These are phyloP conservation scores for Metarhizium album DNA, from an alignment of 2,329 filamentous ascomycete species.

Conservation along the genomic window DNA sequence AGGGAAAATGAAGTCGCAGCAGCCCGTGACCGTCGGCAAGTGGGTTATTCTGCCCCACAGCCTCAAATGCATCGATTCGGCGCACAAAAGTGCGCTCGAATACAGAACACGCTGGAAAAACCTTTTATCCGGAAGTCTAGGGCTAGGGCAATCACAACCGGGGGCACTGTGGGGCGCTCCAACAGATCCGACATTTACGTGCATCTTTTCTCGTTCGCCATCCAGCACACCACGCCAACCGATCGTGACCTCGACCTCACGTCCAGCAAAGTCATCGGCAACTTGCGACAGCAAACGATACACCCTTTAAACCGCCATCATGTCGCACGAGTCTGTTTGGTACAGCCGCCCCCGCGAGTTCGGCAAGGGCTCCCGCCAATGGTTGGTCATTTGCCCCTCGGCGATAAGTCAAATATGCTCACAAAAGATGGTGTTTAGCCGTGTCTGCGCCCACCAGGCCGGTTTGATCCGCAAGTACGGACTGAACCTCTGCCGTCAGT, in stretches of 20 bases:
- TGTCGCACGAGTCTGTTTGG: conserved; percentile 90
- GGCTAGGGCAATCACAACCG: neutral
- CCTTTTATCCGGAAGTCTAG: neutral
- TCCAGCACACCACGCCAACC: neutral
- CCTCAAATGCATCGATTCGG: too few species aligned
- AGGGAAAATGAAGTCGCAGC: too few species aligned
- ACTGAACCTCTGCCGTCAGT: conserved; percentile 76
- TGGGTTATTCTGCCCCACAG: too few species aligned
- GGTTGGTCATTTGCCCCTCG: conserved; percentile 49
- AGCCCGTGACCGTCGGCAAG: too few species aligned
- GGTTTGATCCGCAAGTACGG: conserved; percentile 99
- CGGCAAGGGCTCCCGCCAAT: conserved; percentile 90
- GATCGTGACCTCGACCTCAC: neutral
- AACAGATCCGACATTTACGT: neutral
- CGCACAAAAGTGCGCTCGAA: too few species aligned
- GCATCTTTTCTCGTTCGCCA: neutral
- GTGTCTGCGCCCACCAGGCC: conserved; percentile 79
- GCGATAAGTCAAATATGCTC: neutral
- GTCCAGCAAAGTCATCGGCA: neutral
- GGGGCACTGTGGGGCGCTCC: neutral
- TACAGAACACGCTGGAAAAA: neutral
- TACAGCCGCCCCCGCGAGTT: conserved; percentile 95
- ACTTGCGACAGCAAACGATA: neutral
- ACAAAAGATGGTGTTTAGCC: conserved; percentile 30
- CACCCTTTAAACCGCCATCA: conserved; percentile 30